phyloP scores from a whole-genome alignment of 192 early-diverging fungal genomes.

The Rhizoclosmatium globosum region DNA sequence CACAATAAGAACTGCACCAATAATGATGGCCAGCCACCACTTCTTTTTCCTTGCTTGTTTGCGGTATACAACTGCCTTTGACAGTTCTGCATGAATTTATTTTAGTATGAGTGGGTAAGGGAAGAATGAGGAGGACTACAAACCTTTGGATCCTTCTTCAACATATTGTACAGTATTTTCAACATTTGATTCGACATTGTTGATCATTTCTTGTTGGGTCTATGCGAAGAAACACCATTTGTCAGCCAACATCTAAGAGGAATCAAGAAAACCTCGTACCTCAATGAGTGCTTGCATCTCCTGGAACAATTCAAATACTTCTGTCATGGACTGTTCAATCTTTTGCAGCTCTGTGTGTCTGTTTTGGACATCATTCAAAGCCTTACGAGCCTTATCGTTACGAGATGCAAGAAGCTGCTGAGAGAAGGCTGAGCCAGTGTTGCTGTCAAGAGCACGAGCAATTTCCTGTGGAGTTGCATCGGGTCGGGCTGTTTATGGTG shows the following conservation, averaged over 20 bases:
- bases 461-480: constrained; percentile 68
- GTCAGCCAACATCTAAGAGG: neutral
- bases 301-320: constrained; percentile 67
- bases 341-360: constrained; percentile 67
- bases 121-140: constrained; percentile 28
- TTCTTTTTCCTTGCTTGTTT: constrained; percentile 56
- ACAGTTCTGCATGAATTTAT: constrained; percentile 41
- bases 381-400: constrained; percentile 55
- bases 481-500: constrained; percentile 48
- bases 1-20: constrained; percentile 42
- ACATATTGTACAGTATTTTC: constrained; percentile 45
- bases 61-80: constrained; percentile 53
- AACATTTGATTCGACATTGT: constrained; percentile 57
- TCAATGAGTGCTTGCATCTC: constrained; percentile 72
- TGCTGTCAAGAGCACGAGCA: constrained; percentile 60
- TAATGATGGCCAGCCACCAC: constrained; percentile 47
- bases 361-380: constrained; percentile 68
- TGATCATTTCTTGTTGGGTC: constrained; percentile 59
- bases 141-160: constrained; percentile 48
- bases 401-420: constrained; percentile 64
- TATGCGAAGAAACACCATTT: neutral
- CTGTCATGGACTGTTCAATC: constrained; percentile 62
- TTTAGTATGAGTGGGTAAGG: neutral
- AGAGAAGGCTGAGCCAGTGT: constrained; percentile 58
- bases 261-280: constrained; percentile 20